Evolutionary conservation across 108 stramenopile species (phyloP).

Genomic region (Parmales sp.): DNA sequence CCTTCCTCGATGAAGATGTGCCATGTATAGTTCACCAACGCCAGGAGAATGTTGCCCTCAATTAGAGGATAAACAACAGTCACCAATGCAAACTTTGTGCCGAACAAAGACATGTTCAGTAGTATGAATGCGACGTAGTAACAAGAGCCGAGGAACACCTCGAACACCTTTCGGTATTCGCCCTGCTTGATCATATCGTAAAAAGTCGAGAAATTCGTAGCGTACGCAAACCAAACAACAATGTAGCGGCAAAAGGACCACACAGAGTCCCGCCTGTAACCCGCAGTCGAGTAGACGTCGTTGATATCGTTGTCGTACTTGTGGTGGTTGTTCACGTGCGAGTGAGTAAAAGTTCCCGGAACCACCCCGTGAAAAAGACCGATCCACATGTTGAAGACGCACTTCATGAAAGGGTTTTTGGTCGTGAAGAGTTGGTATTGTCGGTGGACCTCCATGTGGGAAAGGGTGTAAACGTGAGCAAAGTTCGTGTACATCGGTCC

Average conservation of each 20-base stretch:
- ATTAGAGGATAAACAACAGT: constrained; percentile 12
- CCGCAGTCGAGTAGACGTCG: constrained; percentile 7
- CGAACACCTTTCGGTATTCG: not conserved
- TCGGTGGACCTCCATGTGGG: constrained; percentile 22
- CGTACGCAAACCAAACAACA: constrained; percentile 1
- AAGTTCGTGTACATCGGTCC: constrained; percentile 21
- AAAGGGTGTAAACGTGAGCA: constrained; percentile 16
- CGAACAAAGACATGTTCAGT: not conserved
- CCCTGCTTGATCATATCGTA: not conserved
- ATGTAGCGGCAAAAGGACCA: not conserved
- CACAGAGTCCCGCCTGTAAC: not conserved
- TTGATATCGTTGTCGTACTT: constrained; percentile 14
- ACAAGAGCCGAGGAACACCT: not conserved
- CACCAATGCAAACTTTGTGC: not conserved
- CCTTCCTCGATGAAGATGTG: constrained; percentile 22
- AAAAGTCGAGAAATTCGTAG: not conserved
- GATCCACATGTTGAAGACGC: constrained; percentile 18
- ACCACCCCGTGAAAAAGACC: constrained; percentile 23
- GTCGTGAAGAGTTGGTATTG: not conserved
- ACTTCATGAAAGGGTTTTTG: not conserved
- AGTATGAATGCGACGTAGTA: constrained; percentile 6
- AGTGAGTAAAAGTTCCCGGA: constrained; percentile 13
- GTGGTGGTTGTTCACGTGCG: constrained; percentile 24
- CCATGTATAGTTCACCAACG: constrained; percentile 23
- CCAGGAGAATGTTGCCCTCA: constrained; percentile 19